Conservation (phyloP, 768 basidiomycete genomes). For the Phylloporus sp. region DNA sequence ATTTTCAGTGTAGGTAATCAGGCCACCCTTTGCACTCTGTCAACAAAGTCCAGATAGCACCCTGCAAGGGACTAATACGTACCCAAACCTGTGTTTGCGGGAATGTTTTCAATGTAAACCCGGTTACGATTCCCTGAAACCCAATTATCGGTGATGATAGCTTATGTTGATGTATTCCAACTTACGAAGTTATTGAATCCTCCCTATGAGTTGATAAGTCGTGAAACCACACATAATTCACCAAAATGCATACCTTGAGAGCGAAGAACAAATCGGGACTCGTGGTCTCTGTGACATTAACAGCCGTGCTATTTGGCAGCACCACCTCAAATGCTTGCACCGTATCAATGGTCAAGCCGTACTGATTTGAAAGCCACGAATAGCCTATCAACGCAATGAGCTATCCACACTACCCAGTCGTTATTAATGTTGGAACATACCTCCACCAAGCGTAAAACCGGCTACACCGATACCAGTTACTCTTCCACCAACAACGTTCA, state of each 20-base stretch:
- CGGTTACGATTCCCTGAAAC: constrained; percentile 54
- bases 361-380: constrained; percentile 54
- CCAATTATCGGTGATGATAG: not conserved
- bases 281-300: constrained; percentile 28
- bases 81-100: constrained; percentile 63
- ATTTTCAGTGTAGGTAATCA: constrained; percentile 29
- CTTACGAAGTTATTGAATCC: constrained; percentile 59
- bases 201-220: constrained; percentile 36
- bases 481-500: constrained; percentile 54
- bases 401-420: not conserved
- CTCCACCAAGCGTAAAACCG: constrained; percentile 57
- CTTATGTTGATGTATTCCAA: not conserved
- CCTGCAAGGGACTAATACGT: constrained; percentile 11
- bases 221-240: not conserved
- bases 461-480: constrained; percentile 56
- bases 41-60: not conserved
- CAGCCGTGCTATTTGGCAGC: constrained; percentile 39
- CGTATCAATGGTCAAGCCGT: constrained; percentile 54
- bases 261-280: constrained; percentile 41
- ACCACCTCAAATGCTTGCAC: constrained; percentile 56
- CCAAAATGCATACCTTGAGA: constrained; percentile 33
- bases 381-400: constrained; percentile 1
- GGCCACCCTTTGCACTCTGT: constrained; percentile 43
- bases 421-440: constrained; percentile 14
- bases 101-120: constrained; percentile 49